Evolutionary conservation across 192 early-diverging fungal species (phyloP), one percentile per base, ranked within the genome.

Genomic region (Linderina pennispora): DNA sequence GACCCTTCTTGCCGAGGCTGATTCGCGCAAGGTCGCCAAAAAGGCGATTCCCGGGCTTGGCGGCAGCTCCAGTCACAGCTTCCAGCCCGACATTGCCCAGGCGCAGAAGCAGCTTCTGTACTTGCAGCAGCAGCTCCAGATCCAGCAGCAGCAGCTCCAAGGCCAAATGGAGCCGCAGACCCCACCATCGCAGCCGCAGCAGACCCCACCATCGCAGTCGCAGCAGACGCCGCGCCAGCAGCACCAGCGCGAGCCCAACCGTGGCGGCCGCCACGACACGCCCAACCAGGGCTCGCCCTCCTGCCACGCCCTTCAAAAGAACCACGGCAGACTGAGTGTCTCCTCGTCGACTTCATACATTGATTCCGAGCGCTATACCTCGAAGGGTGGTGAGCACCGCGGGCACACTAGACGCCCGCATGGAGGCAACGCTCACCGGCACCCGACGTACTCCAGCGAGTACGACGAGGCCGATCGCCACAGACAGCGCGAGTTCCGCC

Each of bases 1-100:
- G 20, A 71, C 67, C 13, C 49, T 71, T 14, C 56, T 71, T 5
- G 67, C 67, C 10, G 67, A 71, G 21, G 67, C 40, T 0, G 67
- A 71, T 28, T 56, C 48, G 18, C 67, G 67, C 23, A 51, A 45
- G n/a, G 21, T 49, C 34, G 67, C 67, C 31, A 71, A 59, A 40
- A 71, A 45, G 28, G 60, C 45, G 24, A 64, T 71, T 47, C 67
- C 67, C 15, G 67, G 67, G 6, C 49, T 72, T 5, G 68, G 68
- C 18, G 68, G 68, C 16, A 44, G 50, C 10, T 55, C 68, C 8
- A 48, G 50, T 23, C 68, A 72, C 31, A 72, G 68, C 37, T 64
- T 59, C 49, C 68, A 72, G 31, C 68, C 61, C 5, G 46, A 54
- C 24, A 16, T 17, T 1, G 11, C 28, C 28, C 28, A 5, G 6